Base-by-base conservation (phyloP, 176 grass and related monocot species). In the Calamus simplicifolius region DNA sequence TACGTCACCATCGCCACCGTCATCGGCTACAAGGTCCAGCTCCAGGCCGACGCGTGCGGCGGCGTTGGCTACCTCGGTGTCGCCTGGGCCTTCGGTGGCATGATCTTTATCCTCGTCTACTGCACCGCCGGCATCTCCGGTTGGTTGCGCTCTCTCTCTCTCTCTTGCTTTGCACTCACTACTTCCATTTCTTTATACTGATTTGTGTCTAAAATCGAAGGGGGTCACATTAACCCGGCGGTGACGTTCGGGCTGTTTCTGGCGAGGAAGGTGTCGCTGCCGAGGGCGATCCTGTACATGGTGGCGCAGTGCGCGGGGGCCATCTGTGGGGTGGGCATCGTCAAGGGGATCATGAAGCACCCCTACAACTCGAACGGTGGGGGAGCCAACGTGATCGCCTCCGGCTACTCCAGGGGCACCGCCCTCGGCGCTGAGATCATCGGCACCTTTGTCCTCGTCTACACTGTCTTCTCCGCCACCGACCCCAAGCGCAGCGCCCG, bases 391-490 rank as follows among this genome's bases (percentile, higher is more conserved):
- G 29, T 1, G 51, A 28, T 68, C 65, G 29, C n/a, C 50, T 0
- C 28, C 28, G 65, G 65, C 51, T 68, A 68, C 29, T 56, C 51
- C 28, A 54, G 18, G n/a, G 65, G 65, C 28, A 68, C 65, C 27
- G 65, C 51, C 52, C 65, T 68, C 65, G 65, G 65, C 5, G 65
- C 65, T 18, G 65, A 68, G 65, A 68, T 68, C 29, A 68, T 68
- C 52, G 65, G 65, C 65, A 68, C 65, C 52, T 68, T 68, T 51
- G 28, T 68, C 65, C 65, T 68, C 52, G 65, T 68, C 65, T 68
- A 68, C 65, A 68, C 65, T 52, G 65, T 68, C 65, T 68, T 68
- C 29, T 68, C 65, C 13, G 65, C 65, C 65, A 68, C 65, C 65
- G 65, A 68, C 51, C 52, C 65, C 28, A 68, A 68, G 51, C 65